A percentile compares a stretch with the other conserved stretches of the same genome.
Evolutionary conservation across 768 basidiomycete species (phyloP).

Genomic region (Albatrellus ellisii): DNA sequence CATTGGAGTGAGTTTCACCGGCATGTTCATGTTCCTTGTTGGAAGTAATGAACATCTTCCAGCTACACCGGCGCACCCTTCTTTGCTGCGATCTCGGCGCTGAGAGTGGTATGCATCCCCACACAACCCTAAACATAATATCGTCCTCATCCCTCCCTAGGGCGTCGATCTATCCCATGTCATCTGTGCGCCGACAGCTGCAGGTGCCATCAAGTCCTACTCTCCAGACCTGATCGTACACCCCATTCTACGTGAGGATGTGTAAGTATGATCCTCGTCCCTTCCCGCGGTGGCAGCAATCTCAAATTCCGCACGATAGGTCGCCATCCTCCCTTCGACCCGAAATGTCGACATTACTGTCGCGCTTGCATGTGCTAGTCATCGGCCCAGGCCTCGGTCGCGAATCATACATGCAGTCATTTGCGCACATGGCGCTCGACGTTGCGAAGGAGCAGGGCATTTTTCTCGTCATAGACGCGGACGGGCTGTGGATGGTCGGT

Average conservation of each 20-base stretch:
- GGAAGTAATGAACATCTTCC: background rate
- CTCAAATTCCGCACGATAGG: constrained; percentile 21
- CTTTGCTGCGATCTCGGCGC: constrained; percentile 86
- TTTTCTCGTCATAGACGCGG: constrained; percentile 91
- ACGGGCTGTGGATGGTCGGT: constrained; percentile 77
- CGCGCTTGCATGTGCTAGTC: constrained; percentile 83
- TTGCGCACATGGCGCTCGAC: constrained; percentile 60
- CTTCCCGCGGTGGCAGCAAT: background rate
- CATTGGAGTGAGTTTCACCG: constrained; percentile 58
- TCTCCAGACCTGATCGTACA: constrained; percentile 97
- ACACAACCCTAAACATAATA: background rate
- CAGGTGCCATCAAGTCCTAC: constrained; percentile 90
- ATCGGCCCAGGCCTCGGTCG: constrained; percentile 93
- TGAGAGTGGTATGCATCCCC: constrained; percentile 52
- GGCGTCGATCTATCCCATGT: constrained; percentile 95
- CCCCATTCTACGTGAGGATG: constrained; percentile 66
- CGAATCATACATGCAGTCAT: constrained; percentile 79
- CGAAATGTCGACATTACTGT: constrained; percentile 54
- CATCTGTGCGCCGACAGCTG: constrained; percentile 89
- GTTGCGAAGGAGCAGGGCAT: constrained; percentile 61
- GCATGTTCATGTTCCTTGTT: background rate
- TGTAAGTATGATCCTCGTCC: constrained; percentile 28
- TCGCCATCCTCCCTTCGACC: constrained; percentile 32
- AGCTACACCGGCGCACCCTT: constrained; percentile 97
- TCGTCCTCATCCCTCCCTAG: constrained; percentile 22